These are phyloP conservation scores for Amanita subjunquillea DNA, from an alignment of 768 basidiomycete genomes.

Conservation along the genomic window DNA sequence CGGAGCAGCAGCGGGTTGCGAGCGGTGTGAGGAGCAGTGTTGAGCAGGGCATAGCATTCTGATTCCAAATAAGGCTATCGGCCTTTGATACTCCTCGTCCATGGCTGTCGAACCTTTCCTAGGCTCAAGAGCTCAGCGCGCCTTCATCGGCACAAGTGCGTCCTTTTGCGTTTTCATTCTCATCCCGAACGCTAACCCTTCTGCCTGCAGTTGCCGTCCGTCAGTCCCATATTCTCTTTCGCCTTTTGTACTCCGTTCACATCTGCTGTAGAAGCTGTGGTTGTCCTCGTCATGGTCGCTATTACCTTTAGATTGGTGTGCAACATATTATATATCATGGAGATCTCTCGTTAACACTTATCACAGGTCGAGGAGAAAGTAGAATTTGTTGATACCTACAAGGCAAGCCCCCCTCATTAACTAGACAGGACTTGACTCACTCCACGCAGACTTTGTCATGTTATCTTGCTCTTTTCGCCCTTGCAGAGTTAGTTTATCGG, in stretches of 20 bases:
- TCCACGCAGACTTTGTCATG: slow-evolving; percentile 51
- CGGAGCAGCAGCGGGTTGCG: slow-evolving; percentile 48
- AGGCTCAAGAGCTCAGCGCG: slow-evolving; percentile 60
- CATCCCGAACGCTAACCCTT: slow-evolving; percentile 7
- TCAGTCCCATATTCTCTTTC: slow-evolving; percentile 27
- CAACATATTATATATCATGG: slow-evolving; percentile 12
- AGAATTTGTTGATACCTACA: slow-evolving; percentile 36
- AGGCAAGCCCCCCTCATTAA: slow-evolving; percentile 23
- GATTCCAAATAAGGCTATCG: slow-evolving; percentile 2
- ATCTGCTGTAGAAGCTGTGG: slow-evolving; percentile 49
- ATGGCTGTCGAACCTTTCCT: slow-evolving; percentile 71
- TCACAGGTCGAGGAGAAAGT: slow-evolving; percentile 43
- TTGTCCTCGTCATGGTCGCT: slow-evolving; percentile 67
- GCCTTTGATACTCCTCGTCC: slow-evolving; percentile 3
- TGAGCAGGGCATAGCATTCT: slow-evolving; percentile 38
- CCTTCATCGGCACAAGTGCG: slow-evolving; percentile 66
- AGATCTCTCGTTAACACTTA: background rate
- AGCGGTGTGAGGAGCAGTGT: slow-evolving; percentile 35
- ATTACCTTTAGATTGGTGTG: slow-evolving; percentile 55
- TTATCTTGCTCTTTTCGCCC: slow-evolving; percentile 74
- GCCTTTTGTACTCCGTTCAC: background rate
- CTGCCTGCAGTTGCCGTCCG: slow-evolving; percentile 40
- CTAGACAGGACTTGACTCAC: background rate
- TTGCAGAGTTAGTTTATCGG: slow-evolving; percentile 55
- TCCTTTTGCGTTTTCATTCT: slow-evolving; percentile 1